These are phyloP conservation scores for Dactylellina leptospora DNA, from an alignment of 2,329 filamentous ascomycete species.

Conservation along the genomic window DNA sequence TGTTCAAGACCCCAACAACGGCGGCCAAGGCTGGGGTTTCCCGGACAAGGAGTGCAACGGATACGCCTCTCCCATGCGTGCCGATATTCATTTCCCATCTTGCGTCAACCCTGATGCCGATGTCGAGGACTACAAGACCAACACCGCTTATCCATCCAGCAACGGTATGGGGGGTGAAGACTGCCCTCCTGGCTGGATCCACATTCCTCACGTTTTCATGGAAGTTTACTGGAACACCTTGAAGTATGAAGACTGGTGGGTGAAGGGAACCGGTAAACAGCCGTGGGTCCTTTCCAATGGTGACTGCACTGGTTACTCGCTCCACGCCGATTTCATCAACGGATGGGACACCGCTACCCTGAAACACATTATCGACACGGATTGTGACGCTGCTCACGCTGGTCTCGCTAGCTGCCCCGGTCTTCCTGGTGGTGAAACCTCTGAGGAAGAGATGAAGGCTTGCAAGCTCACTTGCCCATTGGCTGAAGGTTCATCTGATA, in stretches of 20 bases:
- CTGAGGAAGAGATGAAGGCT: slow-evolving; percentile 49
- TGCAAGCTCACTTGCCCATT: slow-evolving; percentile 51
- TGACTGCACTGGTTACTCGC: slow-evolving; percentile 72
- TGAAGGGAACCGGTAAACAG: slow-evolving; percentile 63
- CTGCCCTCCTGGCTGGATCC: slow-evolving; percentile 76
- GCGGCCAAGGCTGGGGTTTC: slow-evolving; percentile 54
- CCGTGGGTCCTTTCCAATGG: slow-evolving; percentile 80
- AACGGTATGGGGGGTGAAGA: slow-evolving; percentile 73
- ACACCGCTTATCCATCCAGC: slow-evolving; percentile 81
- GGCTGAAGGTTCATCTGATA: slow-evolving; percentile 28
- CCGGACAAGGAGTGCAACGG: slow-evolving; percentile 69
- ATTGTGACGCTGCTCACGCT: slow-evolving; percentile 38
- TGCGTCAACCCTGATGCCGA: slow-evolving; percentile 77
- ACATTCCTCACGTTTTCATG: slow-evolving; percentile 79
- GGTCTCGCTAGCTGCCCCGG: slow-evolving; percentile 41
- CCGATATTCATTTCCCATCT: slow-evolving; percentile 87
- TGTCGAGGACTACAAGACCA: slow-evolving; percentile 66
- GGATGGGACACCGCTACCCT: slow-evolving; percentile 63
- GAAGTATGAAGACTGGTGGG: slow-evolving; percentile 65
- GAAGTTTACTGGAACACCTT: slow-evolving; percentile 84
- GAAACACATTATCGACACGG: slow-evolving; percentile 59
- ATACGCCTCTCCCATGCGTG: slow-evolving; percentile 75
- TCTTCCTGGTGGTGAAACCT: slow-evolving; percentile 34
- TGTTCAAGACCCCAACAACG: slow-evolving; percentile 65
- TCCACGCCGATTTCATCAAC: slow-evolving; percentile 67